phyloP scores from a whole-genome alignment of 2,329 filamentous ascomycete species.

The Emergomyces pasteurianus region DNA sequence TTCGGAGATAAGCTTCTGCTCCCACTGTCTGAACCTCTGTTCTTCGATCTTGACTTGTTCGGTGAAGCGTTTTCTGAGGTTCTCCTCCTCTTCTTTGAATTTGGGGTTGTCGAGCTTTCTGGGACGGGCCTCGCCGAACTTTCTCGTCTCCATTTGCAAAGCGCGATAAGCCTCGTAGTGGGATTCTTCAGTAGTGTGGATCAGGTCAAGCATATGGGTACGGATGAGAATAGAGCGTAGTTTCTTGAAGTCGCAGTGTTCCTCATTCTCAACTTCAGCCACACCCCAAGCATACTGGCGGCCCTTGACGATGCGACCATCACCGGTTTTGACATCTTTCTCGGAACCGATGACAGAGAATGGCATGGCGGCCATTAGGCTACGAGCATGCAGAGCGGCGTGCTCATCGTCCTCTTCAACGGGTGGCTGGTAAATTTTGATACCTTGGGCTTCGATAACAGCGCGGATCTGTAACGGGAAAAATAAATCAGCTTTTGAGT shows the following conservation, averaged over 20 bases:
- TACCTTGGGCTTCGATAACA: slow-evolving; percentile 95
- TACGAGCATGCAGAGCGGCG: slow-evolving; percentile 85
- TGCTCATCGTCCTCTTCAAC: slow-evolving; percentile 97
- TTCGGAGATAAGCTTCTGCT: slow-evolving; percentile 99
- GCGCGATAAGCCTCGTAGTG: slow-evolving; percentile 99
- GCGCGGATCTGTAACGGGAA: slow-evolving; percentile 58
- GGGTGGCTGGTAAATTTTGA: slow-evolving; percentile 98
- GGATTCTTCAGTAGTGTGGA: slow-evolving; percentile 97
- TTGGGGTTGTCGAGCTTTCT: slow-evolving; percentile 99
- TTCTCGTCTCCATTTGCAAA: slow-evolving; percentile 99
- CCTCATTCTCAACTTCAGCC: slow-evolving; percentile 98
- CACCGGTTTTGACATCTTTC: slow-evolving; percentile 95
- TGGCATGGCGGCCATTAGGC: slow-evolving; percentile 92
- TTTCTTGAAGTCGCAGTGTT: slow-evolving; percentile 99
- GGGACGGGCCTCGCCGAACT: slow-evolving; percentile 94
- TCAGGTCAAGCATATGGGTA: slow-evolving; percentile 98
- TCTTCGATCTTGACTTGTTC: slow-evolving; percentile 99
- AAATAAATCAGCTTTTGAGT: neutral
- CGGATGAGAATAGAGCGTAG: slow-evolving; percentile 96
- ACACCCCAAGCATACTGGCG: slow-evolving; percentile 99
- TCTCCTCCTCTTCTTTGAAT: slow-evolving; percentile 99
- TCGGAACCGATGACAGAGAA: slow-evolving; percentile 98
- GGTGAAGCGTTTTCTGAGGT: slow-evolving; percentile 95
- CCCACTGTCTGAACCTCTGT: slow-evolving; percentile 97
- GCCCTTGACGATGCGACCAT: slow-evolving; percentile 95